Evolutionary conservation across 148 eudicot genomes (phyloP).

Genomic region (Silene uniflora): DNA sequence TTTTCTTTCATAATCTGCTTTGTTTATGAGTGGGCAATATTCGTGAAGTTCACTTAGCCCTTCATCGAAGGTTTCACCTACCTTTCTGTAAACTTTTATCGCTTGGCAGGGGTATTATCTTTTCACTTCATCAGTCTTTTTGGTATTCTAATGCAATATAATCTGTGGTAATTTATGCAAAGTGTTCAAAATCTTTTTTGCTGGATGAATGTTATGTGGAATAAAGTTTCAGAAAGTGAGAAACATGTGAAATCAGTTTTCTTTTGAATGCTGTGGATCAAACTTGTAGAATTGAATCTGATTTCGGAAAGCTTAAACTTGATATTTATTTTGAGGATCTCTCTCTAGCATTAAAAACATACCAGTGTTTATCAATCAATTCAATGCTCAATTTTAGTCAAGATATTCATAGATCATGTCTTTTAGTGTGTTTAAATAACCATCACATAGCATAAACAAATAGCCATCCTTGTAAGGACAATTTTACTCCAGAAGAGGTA

Average conservation of each 20-base stretch:
- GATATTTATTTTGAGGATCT: not conserved
- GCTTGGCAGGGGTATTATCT: not conserved
- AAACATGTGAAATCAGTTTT: constrained; percentile 7
- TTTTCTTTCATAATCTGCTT: not conserved
- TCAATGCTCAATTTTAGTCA: not conserved
- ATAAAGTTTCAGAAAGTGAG: not conserved
- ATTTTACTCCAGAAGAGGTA: not conserved
- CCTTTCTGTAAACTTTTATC: not conserved
- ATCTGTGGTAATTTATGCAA: not conserved
- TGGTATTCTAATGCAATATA: not conserved
- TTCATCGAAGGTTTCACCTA: not conserved
- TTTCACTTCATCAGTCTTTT: not conserved
- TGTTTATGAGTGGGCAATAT: not conserved
- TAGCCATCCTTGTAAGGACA: not conserved
- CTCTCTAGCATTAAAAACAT: not conserved
- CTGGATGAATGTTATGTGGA: not conserved
- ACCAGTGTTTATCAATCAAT: not conserved
- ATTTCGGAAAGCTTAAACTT: not conserved
- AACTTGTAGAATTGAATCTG: not conserved
- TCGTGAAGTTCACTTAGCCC: not conserved
- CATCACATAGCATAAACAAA: not conserved
- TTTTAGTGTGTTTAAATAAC: not conserved
- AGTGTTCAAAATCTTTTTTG: not conserved
- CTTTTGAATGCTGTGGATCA: not conserved
- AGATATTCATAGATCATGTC: not conserved